phyloP scores from a whole-genome alignment of 306 rosid genomes.

The Erythrophleum fordii region DNA sequence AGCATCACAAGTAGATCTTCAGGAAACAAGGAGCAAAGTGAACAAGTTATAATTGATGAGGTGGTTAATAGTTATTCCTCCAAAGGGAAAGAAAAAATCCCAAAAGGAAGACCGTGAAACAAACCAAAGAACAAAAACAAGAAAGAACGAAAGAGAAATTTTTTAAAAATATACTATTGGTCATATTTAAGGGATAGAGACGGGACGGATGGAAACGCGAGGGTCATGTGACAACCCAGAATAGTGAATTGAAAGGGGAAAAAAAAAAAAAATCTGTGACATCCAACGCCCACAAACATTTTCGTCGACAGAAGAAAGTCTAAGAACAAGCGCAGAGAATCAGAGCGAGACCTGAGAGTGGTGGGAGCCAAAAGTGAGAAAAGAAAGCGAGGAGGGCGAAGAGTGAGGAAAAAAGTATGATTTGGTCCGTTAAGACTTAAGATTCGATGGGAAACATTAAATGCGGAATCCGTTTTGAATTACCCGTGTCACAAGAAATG shows the following conservation, averaged over 20 bases:
- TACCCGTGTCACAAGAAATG: background rate
- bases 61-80: background rate
- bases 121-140: background rate
- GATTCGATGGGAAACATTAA: constrained; percentile 7
- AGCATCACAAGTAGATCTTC: background rate
- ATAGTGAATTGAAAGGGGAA: background rate
- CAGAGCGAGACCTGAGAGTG: constrained; percentile 7
- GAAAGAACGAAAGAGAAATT: background rate
- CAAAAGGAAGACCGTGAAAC: background rate
- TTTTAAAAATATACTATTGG: background rate
- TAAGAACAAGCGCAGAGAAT: background rate
- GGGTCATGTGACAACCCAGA: background rate
- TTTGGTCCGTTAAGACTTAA: background rate
- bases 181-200: background rate
- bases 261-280: background rate
- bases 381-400: background rate
- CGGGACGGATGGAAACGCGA: background rate
- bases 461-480: constrained; percentile 25
- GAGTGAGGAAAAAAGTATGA: background rate
- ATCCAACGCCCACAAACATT: background rate
- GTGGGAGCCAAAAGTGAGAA: background rate
- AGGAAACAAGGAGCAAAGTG: background rate
- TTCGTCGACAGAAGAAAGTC: background rate
- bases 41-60: background rate
- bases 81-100: background rate